phyloP scores from a whole-genome alignment of 192 early-diverging fungal genomes.

The Funneliformis geosporum region DNA sequence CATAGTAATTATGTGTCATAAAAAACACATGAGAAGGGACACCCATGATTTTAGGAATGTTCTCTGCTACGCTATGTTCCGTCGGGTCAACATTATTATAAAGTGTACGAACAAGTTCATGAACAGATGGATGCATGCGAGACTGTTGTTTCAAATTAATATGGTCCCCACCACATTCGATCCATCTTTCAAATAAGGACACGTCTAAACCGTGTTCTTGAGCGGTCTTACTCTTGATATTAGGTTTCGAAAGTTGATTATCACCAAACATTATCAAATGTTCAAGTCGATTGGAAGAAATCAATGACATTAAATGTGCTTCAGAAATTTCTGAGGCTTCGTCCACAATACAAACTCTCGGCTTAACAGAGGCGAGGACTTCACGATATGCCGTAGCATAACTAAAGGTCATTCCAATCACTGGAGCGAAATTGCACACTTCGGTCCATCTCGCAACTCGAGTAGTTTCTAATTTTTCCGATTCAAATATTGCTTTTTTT shows the following conservation, averaged over 20 bases:
- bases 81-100: not conserved
- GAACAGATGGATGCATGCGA: not conserved
- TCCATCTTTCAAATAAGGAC: constrained; percentile 38
- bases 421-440: constrained; percentile 25
- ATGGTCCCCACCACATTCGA: constrained; percentile 9
- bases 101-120: not conserved
- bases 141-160: constrained; percentile 27
- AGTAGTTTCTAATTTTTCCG: not conserved
- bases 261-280: constrained; percentile 39
- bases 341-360: constrained; percentile 35
- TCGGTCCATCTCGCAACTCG: constrained; percentile 10
- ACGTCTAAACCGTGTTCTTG: constrained; percentile 16
- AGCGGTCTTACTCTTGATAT: not conserved
- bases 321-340: constrained; percentile 32
- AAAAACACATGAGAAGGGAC: not conserved
- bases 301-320: constrained; percentile 2
- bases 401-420: constrained; percentile 39
- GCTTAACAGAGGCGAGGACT: constrained; percentile 20
- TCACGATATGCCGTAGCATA: constrained; percentile 36
- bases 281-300: constrained; percentile 19
- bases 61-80: not conserved
- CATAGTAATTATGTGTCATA: not conserved
- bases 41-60: not conserved
- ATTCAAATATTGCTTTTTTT: not conserved
- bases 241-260: not conserved